Conservation (phyloP, 345 rosid genomes). For the Xanthoceras sorbifolium region DNA sequence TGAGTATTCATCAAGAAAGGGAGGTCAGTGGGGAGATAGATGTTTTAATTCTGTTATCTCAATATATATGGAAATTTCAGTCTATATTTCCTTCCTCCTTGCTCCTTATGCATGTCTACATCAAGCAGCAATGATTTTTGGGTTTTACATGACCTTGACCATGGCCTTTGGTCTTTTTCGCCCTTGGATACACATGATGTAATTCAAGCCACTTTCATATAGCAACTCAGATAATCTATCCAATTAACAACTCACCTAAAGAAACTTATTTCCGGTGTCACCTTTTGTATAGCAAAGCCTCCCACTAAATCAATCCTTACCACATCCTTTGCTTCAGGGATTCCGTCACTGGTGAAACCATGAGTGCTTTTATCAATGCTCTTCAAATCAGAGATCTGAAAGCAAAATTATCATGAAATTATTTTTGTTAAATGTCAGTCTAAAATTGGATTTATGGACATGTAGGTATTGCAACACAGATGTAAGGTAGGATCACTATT, state of each 20-base stretch:
- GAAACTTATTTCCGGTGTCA: conserved; percentile 75
- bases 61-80: background rate
- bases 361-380: conserved; percentile 51
- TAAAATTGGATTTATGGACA: background rate
- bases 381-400: conserved; percentile 69
- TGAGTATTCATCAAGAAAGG: background rate
- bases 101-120: background rate
- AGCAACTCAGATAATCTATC: background rate
- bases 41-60: background rate
- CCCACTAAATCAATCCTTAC: conserved; percentile 80
- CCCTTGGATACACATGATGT: background rate
- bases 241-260: conserved; percentile 56
- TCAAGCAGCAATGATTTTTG: background rate
- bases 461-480: background rate
- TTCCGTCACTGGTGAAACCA: conserved; percentile 53
- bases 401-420: conserved; percentile 19
- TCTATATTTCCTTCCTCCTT: background rate
- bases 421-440: background rate
- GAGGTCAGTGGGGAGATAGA: background rate
- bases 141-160: background rate
- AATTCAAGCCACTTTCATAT: background rate
- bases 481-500: conserved; percentile 8
- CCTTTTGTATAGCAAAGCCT: conserved; percentile 89
- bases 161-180: background rate
- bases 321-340: conserved; percentile 65